Evolutionary conservation across 2,329 filamentous ascomycete species (phyloP).

Genomic region (Ceratocystis ficicola): DNA sequence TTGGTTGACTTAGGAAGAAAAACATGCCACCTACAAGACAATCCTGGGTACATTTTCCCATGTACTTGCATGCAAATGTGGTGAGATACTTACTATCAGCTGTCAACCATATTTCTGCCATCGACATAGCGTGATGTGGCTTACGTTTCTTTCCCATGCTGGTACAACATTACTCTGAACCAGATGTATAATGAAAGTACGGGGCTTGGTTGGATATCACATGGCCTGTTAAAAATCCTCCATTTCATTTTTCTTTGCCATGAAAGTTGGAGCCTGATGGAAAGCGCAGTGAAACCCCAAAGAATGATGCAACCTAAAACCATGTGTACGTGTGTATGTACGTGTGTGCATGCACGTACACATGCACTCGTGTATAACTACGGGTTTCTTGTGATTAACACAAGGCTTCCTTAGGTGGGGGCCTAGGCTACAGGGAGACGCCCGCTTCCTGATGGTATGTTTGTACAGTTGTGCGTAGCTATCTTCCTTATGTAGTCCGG

Average conservation of each 20-base stretch:
- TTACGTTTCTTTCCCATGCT: neutral
- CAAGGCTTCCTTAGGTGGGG: neutral
- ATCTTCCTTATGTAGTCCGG: neutral
- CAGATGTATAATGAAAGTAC: neutral
- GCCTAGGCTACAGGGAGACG: neutral
- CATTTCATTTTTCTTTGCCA: neutral
- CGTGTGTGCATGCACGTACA: neutral
- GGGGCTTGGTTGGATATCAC: neutral
- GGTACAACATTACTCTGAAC: neutral
- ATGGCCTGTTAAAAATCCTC: neutral
- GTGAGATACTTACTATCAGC: neutral
- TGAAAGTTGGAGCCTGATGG: neutral
- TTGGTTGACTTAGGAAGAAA: neutral
- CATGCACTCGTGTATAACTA: neutral
- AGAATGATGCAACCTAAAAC: conserved; percentile 2
- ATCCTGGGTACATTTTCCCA: neutral
- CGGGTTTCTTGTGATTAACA: neutral
- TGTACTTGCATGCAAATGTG: neutral
- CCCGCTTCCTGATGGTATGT: no score
- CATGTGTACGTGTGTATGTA: neutral
- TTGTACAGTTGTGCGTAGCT: no score
- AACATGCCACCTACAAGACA: neutral
- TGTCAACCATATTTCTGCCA: neutral
- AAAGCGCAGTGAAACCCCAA: neutral
- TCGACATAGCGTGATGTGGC: neutral